Base-by-base conservation (phyloP, 305 asterid genomes). In the Salvia sclarea region DNA sequence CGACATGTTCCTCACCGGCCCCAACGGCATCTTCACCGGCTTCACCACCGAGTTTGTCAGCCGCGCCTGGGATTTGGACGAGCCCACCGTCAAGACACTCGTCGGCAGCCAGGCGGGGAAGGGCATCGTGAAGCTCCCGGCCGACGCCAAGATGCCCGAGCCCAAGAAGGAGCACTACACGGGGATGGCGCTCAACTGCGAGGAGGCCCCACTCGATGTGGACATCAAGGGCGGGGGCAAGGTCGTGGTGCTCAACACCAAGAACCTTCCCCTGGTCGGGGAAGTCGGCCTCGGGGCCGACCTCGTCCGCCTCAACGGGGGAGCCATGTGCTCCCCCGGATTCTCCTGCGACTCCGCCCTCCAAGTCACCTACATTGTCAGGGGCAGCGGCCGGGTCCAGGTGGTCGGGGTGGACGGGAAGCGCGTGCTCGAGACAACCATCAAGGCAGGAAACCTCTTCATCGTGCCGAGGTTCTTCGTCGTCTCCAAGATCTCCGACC, bases 161-260 rank as follows among this genome's bases (percentile, higher is more conserved):
- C 90, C 88, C 1, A 85, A 77, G 70, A 65, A 48, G 40, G 88
- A 78, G 11, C 80, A 85, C 69, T 78, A 86, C 59, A 57, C 76
- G 0, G 96, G 94, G 44, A 82, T 90, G 83, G 90, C 82, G 1
- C 52, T 88, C n/a, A 90, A 86, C 71, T 90, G 96, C 21, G 76
- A 72, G 68, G 92, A 88, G 66, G 94, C 91, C 9, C 97, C 90
- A 0, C 24, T 85, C 48, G 96, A 87, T 31, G 89, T 81, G 1
- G 94, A 90, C 81, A 90, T 83, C n/a, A 86, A 83, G 74, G 80
- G 76, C 1, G 95, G 89, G n/a, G 97, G 94, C 17, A 90, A 85
- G 70, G 95, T 84, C 0, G 93, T 88, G 20, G 88, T 88, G 6
- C 63, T 88, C 69, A 88, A 85, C 67, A 83, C 91, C 10, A 87